These are phyloP conservation scores for Beauveria asiatica DNA, from an alignment of 2,329 filamentous ascomycete genomes.

Conservation along the genomic window DNA sequence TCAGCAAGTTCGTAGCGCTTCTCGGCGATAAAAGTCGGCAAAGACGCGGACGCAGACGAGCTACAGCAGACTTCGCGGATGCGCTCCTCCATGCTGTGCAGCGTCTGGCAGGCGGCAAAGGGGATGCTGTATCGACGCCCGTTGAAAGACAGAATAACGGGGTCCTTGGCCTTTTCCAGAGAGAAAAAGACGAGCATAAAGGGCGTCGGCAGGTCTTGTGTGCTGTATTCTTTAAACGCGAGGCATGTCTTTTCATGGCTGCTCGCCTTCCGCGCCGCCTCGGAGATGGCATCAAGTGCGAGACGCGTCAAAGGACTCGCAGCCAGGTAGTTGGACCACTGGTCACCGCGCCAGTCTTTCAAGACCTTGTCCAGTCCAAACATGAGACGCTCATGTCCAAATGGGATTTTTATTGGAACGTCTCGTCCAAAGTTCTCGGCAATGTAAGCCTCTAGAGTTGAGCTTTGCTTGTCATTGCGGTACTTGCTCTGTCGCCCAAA, in stretches of 20 bases:
- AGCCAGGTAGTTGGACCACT: not conserved
- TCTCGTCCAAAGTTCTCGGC: not conserved
- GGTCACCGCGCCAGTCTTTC: not conserved
- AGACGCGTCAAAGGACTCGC: not conserved
- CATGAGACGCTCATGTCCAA: not conserved
- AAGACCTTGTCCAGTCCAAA: not conserved
- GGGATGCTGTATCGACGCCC: not conserved
- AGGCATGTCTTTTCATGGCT: not conserved
- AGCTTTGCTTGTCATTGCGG: not conserved
- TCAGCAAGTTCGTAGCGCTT: not conserved
- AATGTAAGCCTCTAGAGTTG: not conserved
- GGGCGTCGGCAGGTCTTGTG: not conserved
- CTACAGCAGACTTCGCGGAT: not conserved
- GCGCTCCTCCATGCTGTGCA: no score
- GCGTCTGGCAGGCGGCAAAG: not conserved
- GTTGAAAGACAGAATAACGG: not conserved
- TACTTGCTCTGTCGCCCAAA: not conserved
- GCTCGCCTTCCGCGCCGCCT: not conserved
- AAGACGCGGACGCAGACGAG: not conserved
- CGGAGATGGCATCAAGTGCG: not conserved
- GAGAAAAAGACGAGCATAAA: not conserved
- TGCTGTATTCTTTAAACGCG: not conserved
- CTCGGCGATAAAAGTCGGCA: not conserved
- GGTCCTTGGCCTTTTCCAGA: not conserved
- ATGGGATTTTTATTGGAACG: not conserved